A percentile compares a stretch with the other conserved stretches of the same genome.
phyloP scores from a whole-genome alignment of 2,329 filamentous ascomycete genomes.

The Calonectria pseudoreteaudii region DNA sequence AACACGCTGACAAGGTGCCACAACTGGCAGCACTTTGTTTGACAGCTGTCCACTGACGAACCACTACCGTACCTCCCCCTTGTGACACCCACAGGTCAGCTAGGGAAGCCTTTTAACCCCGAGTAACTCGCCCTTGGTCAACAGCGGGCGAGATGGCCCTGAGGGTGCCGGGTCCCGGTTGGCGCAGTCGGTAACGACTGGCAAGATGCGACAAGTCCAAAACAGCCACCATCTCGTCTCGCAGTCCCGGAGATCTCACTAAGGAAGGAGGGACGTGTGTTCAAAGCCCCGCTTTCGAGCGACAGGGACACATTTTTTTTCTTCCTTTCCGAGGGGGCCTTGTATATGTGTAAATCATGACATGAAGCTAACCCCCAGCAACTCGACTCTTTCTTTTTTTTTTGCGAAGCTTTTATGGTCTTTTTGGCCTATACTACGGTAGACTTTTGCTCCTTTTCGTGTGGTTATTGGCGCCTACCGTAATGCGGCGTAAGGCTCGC shows the following conservation, averaged over 20 bases:
- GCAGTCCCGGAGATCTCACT: not conserved
- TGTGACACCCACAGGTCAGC: not conserved
- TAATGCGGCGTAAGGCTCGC: not conserved
- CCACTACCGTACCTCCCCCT: not conserved
- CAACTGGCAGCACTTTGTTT: not conserved
- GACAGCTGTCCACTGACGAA: not conserved
- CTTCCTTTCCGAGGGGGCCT: no score
- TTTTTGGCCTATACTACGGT: not conserved
- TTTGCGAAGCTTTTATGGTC: not conserved
- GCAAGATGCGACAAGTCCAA: constrained; percentile 7
- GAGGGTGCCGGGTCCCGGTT: not conserved
- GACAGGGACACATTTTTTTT: not conserved
- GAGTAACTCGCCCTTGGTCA: not conserved
- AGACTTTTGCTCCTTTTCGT: not conserved
- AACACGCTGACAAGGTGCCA: not conserved
- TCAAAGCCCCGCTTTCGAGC: not conserved
- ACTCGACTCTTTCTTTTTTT: not conserved
- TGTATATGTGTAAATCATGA: not conserved
- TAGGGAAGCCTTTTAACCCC: constrained; percentile 19
- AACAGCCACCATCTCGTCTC: not conserved
- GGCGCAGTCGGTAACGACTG: constrained; percentile 1
- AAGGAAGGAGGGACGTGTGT: not conserved
- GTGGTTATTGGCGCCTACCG: not conserved
- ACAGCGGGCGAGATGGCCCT: constrained; percentile 11
- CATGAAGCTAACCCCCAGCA: not conserved